Base-by-base conservation (phyloP, 2,329 filamentous ascomycete genomes). In the Monosporascus cannonballus region DNA sequence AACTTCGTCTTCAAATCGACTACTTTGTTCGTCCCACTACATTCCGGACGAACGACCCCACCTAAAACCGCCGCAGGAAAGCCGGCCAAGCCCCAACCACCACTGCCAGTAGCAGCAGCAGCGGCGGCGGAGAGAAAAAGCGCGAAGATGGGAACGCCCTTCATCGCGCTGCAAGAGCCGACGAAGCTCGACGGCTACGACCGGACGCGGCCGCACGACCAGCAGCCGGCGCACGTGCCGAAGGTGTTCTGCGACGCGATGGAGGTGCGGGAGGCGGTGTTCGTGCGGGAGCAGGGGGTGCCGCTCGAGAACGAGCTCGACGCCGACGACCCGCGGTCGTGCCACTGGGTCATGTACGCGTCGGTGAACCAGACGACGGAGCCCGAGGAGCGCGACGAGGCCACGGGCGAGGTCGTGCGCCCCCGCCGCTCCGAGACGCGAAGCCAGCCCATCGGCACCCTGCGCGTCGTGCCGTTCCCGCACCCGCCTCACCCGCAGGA, bases 271-370 rank as follows among this genome's bases (percentile, higher is more conserved):
- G 73, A 81, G 55, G 63, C 69, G 18, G 84, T 87, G 50, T 87
- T 85, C 60, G 79, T 86, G 24, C 38, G 71, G 7, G 84, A 86
- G 62, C 84, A 87, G 62, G 61, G 69, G 0, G 73, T 83, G 15
- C 75, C 80, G 0, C 69, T 83, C 1, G 83, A 87, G 38, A 81
- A 84, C 58, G 92, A 97, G 69, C 79, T 90, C 59, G 93, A 96
- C 73, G 73, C 77, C 1, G 90, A 96, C 66, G 93, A 97, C 68
- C 60, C 78, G 1, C 81, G 89, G 37, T 86, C 84, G 60, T 93
- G 86, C 72, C 91, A 96, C 70, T 96, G 90, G 88, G 86, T 96
- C 30, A 76, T 86, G n/a, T 96, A 96, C 69, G 83, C 83, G 47
- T 84, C 78, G 17, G 77, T 87, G 52, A 78, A 79, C 51, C 73